These are phyloP conservation scores for Suillus paluster DNA, from an alignment of 768 basidiomycete genomes.

Conservation along the genomic window DNA sequence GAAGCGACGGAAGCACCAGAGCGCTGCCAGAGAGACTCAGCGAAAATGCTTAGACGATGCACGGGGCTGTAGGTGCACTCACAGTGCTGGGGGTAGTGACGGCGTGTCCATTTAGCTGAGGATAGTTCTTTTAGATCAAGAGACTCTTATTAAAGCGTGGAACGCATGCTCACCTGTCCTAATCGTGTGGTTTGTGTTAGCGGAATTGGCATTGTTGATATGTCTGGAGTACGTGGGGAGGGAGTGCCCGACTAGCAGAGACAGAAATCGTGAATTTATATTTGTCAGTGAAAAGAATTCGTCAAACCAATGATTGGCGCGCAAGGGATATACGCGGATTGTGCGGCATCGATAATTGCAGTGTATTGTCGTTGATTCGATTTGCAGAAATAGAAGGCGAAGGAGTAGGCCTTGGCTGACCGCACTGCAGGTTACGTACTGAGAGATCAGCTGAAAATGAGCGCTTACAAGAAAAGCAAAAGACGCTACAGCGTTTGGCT, in stretches of 20 bases:
- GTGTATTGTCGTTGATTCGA: conserved; percentile 2
- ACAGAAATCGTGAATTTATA: conserved; percentile 1
- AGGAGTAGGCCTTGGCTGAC: not conserved
- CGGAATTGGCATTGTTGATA: not conserved
- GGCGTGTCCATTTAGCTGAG: not conserved
- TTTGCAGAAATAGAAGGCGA: conserved; percentile 19
- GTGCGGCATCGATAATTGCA: conserved; percentile 12
- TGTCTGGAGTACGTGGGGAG: not conserved
- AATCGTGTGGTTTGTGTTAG: not conserved
- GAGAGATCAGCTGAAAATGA: not conserved
- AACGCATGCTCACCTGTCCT: not conserved
- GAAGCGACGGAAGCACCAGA: not conserved
- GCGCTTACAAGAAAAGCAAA: conserved; percentile 5
- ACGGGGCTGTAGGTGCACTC: not conserved
- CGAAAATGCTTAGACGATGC: not conserved
- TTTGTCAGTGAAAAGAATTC: conserved; percentile 8
- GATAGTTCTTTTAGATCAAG: not conserved
- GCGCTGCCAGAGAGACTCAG: not conserved
- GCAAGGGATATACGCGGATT: conserved; percentile 13
- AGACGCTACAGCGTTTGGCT: not conserved
- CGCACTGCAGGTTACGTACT: not conserved
- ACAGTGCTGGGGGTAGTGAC: not conserved
- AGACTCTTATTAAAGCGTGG: not conserved
- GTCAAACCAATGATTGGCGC: conserved; percentile 20
- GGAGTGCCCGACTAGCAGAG: not conserved